phyloP scores from a whole-genome alignment of 2,329 filamentous ascomycete genomes.

The Colletotrichum eleusines region DNA sequence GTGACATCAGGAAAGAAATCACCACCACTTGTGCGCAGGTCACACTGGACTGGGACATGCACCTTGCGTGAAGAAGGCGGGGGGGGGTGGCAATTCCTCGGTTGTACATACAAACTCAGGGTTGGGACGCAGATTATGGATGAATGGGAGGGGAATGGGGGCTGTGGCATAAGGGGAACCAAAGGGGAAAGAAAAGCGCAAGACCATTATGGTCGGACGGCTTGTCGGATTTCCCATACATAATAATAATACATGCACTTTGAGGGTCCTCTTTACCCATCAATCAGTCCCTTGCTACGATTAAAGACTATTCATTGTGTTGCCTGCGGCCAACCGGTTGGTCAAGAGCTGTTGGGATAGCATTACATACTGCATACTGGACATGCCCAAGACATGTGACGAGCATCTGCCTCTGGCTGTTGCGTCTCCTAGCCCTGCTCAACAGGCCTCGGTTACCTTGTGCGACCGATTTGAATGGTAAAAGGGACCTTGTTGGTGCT shows the following conservation, averaged over 20 bases:
- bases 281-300: neutral
- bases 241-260: no score
- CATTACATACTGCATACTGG: neutral
- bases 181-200: conserved; percentile 5
- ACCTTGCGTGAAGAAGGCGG: neutral
- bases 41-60: neutral
- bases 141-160: conserved; percentile 34
- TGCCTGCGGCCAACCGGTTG: neutral
- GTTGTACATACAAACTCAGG: conserved; percentile 3
- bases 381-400: conserved; percentile 10
- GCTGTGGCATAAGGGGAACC: conserved; percentile 9
- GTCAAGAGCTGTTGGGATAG: neutral
- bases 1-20: conserved; percentile 2
- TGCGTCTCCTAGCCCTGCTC: neutral
- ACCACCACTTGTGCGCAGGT: neutral
- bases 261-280: conserved; percentile 7
- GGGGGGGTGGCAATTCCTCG: conserved; percentile 12
- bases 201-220: neutral
- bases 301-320: neutral
- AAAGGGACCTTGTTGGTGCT: conserved; percentile 18
- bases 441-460: conserved; percentile 2
- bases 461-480: conserved; percentile 16
- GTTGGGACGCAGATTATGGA: conserved; percentile 33
- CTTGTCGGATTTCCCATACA: conserved; percentile 18
- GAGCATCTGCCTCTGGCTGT: neutral